Evolutionary conservation across 441 rosid species (phyloP).

Genomic region (Pelargonium cotyledonis): DNA sequence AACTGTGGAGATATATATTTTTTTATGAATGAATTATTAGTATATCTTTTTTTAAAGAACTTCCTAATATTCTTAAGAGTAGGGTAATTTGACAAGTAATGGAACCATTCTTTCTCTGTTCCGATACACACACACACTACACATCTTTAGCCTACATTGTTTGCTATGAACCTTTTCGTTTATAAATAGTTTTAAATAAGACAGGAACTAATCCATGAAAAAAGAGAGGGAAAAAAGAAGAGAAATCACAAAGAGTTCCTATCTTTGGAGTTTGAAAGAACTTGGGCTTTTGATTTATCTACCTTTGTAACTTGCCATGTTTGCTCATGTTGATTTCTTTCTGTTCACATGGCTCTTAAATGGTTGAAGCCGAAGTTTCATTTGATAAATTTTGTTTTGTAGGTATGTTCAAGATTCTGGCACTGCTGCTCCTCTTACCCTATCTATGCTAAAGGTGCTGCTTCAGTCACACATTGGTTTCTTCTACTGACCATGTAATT

Average conservation of each 20-base stretch:
- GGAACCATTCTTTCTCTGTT: not conserved
- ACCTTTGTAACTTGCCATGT: not conserved
- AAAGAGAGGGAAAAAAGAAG: not conserved
- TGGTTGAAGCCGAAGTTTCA: slow-evolving; percentile 7
- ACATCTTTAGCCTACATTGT: not conserved
- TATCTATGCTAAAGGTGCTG: slow-evolving; percentile 91
- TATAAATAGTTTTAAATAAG: not conserved
- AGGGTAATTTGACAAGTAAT: not conserved
- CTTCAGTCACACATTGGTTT: slow-evolving; percentile 19
- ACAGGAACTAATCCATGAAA: not conserved
- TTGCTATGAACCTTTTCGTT: not conserved
- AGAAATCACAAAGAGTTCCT: not conserved
- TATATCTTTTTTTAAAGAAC: not conserved
- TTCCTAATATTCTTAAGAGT: not conserved
- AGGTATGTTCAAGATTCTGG: slow-evolving; percentile 98
- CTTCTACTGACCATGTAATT: slow-evolving; percentile 16
- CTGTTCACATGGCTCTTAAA: not conserved
- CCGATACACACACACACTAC: not conserved
- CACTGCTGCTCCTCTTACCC: slow-evolving; percentile 94
- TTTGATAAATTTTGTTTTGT: slow-evolving; percentile 25
- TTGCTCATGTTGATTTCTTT: not conserved
- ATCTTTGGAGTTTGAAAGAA: not conserved
- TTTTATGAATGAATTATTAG: not conserved
- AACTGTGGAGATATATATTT: not conserved
- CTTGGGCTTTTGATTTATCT: not conserved